Evolutionary conservation across 1,284 basidiomycete species (phyloP).

Genomic region (Fomitiporia mediterranea): DNA sequence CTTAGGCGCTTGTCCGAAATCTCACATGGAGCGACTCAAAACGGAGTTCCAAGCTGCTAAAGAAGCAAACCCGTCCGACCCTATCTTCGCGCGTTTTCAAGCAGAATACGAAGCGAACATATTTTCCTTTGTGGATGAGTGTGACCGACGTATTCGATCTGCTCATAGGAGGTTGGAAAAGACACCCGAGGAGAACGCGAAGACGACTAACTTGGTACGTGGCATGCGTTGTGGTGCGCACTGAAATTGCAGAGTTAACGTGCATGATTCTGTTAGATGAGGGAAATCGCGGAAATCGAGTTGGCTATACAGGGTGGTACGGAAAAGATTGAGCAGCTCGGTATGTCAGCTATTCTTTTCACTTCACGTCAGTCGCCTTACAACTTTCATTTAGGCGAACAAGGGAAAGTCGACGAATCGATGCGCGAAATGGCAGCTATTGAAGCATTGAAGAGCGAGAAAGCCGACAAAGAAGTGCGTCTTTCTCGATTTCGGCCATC

Average conservation of each 20-base stretch:
- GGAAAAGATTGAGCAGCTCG: constrained; percentile 94
- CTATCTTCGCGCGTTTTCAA: constrained; percentile 80
- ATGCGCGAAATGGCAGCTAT: constrained; percentile 97
- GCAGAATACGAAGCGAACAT: constrained; percentile 96
- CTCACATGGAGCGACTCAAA: constrained; percentile 92
- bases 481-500: constrained; percentile 14
- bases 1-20: constrained; percentile 94
- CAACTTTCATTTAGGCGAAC: constrained; percentile 61
- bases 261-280: constrained; percentile 63
- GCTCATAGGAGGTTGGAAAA: constrained; percentile 96
- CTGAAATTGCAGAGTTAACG: too few relatives aligned
- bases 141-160: constrained; percentile 91
- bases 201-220: constrained; percentile 89
- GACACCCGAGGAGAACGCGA: constrained; percentile 98
- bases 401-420: constrained; percentile 97
- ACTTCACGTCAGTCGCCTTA: constrained; percentile 18
- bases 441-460: constrained; percentile 95
- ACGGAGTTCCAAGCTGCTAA: constrained; percentile 84
- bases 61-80: constrained; percentile 70
- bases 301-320: constrained; percentile 97
- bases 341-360: constrained; percentile 39
- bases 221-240: neutral
- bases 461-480: constrained; percentile 88
- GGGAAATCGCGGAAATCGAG: constrained; percentile 99
- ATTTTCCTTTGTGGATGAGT: constrained; percentile 95